Evolutionary conservation across 2,329 filamentous ascomycete genomes (phyloP).

Genomic region (Hymenoscyphus occultus): DNA sequence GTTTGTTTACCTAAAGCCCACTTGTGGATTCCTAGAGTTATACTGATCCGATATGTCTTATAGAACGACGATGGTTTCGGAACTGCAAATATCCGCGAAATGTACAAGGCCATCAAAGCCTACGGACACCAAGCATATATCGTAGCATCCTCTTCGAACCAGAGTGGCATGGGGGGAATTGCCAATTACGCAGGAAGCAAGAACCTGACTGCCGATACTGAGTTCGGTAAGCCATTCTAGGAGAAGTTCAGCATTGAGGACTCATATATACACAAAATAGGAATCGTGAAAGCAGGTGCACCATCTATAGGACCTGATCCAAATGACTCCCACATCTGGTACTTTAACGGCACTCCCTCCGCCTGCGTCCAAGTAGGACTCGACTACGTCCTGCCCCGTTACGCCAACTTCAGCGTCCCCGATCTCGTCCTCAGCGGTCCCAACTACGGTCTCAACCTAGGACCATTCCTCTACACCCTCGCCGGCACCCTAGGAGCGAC

Average conservation of each 20-base stretch:
- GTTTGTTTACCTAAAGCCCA: slow-evolving; percentile 7
- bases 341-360: slow-evolving; percentile 58
- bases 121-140: slow-evolving; percentile 42
- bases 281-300: slow-evolving; percentile 45
- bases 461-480: slow-evolving; percentile 52
- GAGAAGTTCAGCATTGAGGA: background rate
- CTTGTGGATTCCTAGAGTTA: background rate
- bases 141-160: slow-evolving; percentile 42
- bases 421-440: slow-evolving; percentile 55
- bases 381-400: slow-evolving; percentile 52
- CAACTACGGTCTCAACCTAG: slow-evolving; percentile 54
- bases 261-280: slow-evolving; percentile 11
- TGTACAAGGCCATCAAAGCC: slow-evolving; percentile 40
- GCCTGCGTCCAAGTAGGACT: slow-evolving; percentile 54
- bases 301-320: slow-evolving; percentile 51
- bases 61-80: slow-evolving; percentile 43
- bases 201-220: slow-evolving; percentile 42
- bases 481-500: slow-evolving; percentile 51
- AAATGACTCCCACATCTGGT: slow-evolving; percentile 53
- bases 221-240: slow-evolving; percentile 39
- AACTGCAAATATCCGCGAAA: slow-evolving; percentile 41
- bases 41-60: background rate
- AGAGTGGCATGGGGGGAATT: slow-evolving; percentile 46
- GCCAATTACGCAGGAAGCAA: slow-evolving; percentile 43
- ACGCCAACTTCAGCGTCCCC: slow-evolving; percentile 46